phyloP scores from a whole-genome alignment of 108 stramenopile genomes.

The Skeletonema menzelii region DNA sequence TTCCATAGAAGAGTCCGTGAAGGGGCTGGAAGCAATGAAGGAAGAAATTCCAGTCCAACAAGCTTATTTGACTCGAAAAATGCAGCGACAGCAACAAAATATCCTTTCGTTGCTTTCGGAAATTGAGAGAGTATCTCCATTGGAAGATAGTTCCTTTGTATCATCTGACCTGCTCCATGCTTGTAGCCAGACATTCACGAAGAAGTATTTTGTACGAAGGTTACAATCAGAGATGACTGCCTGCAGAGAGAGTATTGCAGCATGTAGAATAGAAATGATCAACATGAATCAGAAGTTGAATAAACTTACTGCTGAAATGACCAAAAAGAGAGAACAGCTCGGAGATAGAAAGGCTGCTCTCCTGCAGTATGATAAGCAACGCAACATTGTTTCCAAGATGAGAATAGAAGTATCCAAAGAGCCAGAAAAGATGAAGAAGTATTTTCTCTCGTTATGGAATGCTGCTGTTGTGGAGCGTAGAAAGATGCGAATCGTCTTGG shows the following conservation, averaged over 20 bases:
- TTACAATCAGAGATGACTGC: constrained; percentile 23
- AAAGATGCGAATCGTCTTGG: background rate
- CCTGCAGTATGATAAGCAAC: constrained; percentile 22
- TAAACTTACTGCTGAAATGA: constrained; percentile 5
- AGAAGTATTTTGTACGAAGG: constrained; percentile 16
- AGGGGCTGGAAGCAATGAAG: constrained; percentile 10
- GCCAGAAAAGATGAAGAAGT: constrained; percentile 2
- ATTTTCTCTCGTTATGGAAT: constrained; percentile 11
- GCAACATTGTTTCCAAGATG: constrained; percentile 15
- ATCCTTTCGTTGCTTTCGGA: constrained; percentile 30
- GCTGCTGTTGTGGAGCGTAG: background rate
- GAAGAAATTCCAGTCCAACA: constrained; percentile 22
- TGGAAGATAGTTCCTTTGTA: constrained; percentile 20
- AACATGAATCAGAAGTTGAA: constrained; percentile 1
- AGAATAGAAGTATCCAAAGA: constrained; percentile 25
- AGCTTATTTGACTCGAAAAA: constrained; percentile 17
- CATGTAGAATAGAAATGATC: constrained; percentile 28
- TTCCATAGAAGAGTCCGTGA: constrained; percentile 25
- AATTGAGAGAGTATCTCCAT: constrained; percentile 35
- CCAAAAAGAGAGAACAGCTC: constrained; percentile 10
- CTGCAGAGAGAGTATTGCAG: constrained; percentile 14
- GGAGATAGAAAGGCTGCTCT: constrained; percentile 28
- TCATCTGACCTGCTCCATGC: constrained; percentile 41
- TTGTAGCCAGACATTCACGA: constrained; percentile 37
- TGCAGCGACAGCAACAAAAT: constrained; percentile 30